Base-by-base conservation (phyloP, 805 yeast species). In the Limtongozyma cylindracea region DNA sequence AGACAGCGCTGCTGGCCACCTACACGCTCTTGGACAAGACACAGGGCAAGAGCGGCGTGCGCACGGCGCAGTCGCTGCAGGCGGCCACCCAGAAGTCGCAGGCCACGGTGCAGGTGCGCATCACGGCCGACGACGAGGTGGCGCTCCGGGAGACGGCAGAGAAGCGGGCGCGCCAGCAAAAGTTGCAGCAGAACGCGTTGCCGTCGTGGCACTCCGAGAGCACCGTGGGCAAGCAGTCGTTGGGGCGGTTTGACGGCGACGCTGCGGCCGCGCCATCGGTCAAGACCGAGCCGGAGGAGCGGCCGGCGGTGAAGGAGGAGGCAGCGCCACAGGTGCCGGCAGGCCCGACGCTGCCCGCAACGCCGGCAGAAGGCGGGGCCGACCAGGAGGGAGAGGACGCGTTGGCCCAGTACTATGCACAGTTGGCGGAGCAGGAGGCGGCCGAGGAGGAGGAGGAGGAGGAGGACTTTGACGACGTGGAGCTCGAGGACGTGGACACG, bases 141-240 rank as follows among this genome's bases (percentile, higher is more conserved):
- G 56, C 59, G 31, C 67, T 59, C 38, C 59, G 64, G 32, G 80
- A 69, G 43, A 57, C 58, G 33, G 58, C 53, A 37, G 67, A 66
- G 32, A 51, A 61, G 37, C 71, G 73, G 41, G 66, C 53, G 50
- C 67, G 59, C 56, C 65, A 61, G 43, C 69, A 59, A 42, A 56
- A 62, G 31, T 55, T 82, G 42, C 70, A 73, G 38, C 94, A 84
- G 43, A 88, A 88, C 40, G 94, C 94, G 4, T 55, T 88, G 31
- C 99, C 99, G 6, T 70, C 88, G 14, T 88, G 99, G 99, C 93
- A 88, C 40, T 65, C 72, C 30, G 70, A 71, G 32, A 66, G 84
- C 38, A 82, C 99, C 1, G 84, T 84, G 31, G 93, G 92, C 20
- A n/a, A n/a, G n/a, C n/a, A n/a, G n/a, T n/a, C n/a, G n/a, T n/a